Percentiles rank a stretch among this genome's conserved stretches.
Evolutionary conservation across 495 filamentous ascomycete genomes (phyloP).

Genomic region (Chaetomium fimeti): DNA sequence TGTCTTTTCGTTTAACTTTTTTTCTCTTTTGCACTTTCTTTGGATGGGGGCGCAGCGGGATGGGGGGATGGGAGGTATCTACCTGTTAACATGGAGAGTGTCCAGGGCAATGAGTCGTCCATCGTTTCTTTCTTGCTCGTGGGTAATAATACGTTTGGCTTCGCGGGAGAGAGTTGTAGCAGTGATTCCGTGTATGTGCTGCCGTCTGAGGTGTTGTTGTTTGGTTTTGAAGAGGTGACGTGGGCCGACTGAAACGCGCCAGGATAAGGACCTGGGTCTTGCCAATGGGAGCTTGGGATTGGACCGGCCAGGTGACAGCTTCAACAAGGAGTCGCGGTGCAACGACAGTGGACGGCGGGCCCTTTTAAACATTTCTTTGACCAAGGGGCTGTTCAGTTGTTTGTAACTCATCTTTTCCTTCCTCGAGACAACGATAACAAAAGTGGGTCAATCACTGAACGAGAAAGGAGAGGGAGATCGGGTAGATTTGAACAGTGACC

Average conservation of each 20-base stretch:
- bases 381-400: no score
- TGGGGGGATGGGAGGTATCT: background rate
- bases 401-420: no score
- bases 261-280: background rate
- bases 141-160: background rate
- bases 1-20: no score
- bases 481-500: no score
- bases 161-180: background rate
- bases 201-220: slow-evolving; percentile 1
- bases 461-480: no score
- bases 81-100: background rate
- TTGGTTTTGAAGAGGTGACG: slow-evolving; percentile 8
- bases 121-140: background rate
- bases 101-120: slow-evolving; percentile 5
- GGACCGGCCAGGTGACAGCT: background rate
- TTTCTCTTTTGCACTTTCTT: background rate
- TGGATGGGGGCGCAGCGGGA: background rate
- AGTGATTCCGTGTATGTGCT: background rate
- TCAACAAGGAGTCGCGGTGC: background rate
- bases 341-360: background rate
- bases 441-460: no score
- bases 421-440: no score
- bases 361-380: background rate
- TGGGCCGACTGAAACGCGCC: slow-evolving; percentile 7
- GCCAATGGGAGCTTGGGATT: background rate